Base-by-base conservation (phyloP, 805 yeast genomes). In the Saccharomycopsis synnaedendra region DNA sequence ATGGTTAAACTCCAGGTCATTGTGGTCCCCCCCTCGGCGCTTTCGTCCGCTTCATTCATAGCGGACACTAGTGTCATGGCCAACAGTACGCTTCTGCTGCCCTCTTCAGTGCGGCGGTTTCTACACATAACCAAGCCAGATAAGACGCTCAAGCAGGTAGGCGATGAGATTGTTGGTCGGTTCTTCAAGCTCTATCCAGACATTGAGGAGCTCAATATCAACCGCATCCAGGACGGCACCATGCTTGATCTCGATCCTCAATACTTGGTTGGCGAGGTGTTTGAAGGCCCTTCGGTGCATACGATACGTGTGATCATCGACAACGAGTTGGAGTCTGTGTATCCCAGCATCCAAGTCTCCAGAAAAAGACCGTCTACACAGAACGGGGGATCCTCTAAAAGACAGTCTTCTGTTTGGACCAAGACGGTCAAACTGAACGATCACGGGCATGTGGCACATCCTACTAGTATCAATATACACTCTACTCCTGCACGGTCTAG, bases 211-310 rank as follows among this genome's bases (percentile, higher is more conserved):
- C 55, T 70, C 32, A 55, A 56, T 2, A 60, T 70, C 38, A 66
- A 63, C 31, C 60, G 66, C 8, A 54, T 71, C 5, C 75, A 70
- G 48, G 74, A 70, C 52, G 58, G 58, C 34, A 60, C 64, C 41
- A 53, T 55, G 29, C 66, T 71, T 47, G 75, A 70, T 51, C 56
- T 71, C 32, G 75, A 71, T 53, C 72, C 72, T 3, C 75, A 70
- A 39, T 70, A 64, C 45, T 43, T 50, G 9, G 66, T 68, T 1
- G 60, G 56, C 3, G 74, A 71, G 28, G 69, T 69, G 5, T 67
- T 68, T 46, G 50, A 33, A 4, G 31, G 35, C 11, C 36, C 32
- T 19, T 32, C 32, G 32, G 19, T 19, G 19, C 43, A 45, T 45
- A 41, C 46, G 9, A 32, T 53, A 7, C 45, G 40, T 40, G 52